Base-by-base conservation (phyloP, 495 filamentous ascomycete species). In the Bombardia bombarda region DNA sequence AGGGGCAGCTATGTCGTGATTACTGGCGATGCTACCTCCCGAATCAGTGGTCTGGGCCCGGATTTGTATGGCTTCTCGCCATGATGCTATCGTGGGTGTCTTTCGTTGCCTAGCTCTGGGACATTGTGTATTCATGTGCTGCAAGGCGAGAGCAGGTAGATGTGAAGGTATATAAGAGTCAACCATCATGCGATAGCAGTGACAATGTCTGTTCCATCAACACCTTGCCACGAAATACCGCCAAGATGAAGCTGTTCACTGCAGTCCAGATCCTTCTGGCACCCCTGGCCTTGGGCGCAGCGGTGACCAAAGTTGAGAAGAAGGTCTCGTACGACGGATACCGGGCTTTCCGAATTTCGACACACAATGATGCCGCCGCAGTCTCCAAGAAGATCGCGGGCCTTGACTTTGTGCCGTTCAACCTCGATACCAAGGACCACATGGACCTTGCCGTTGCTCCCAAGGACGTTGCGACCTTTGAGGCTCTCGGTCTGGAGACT, bases 301-400 rank as follows among this genome's bases (percentile, higher is more conserved):
- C 50, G 7, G 46, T 40, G 13, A 45, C 47, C 41, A 30, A 37
- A 25, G 36, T 32, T n/a, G 46, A 45, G 40, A 40, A n/a, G 4
- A 63, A 48, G 32, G 48, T 47, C 42, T 40, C 47, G 6, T 63
- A 63, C 30, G 49, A 50, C 28, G 60, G 57, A 3, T 63, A 58
- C 52, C 58, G 59, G 43, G 57, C 47, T 17, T 51, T 50, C 45
- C 52, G 57, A 36, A 46, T 63, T 22, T 18, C 49, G 28, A 55
- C 48, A 12, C 51, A 49, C 19, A 34, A 55, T 21, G 40, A 59
- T 17, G 46, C 45, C 16, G 55, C 45, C 7, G 23, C 25, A 24
- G 32, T 62, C 28, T 51, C 55, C 40, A 38, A 36, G 13, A 51
- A 55, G 35, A 32, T 60, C 26, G 43, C 46, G 17, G 18, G 38